Base-by-base conservation (phyloP, 257 asterid species). In the Marsdenia floribunda region DNA sequence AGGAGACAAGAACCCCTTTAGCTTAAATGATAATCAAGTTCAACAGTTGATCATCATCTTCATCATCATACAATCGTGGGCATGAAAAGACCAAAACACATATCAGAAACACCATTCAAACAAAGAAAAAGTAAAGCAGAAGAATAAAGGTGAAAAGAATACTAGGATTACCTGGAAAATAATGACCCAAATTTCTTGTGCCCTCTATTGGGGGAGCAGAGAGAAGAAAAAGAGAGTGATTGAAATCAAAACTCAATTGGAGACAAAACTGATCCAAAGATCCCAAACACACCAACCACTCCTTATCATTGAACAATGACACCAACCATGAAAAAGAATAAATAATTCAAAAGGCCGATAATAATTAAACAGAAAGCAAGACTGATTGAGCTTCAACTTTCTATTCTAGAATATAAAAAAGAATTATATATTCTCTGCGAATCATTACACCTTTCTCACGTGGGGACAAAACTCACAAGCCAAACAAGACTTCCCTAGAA, bases 231-330 rank as follows among this genome's bases (percentile, higher is more conserved):
- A 80, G 83, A 83, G 86, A 83, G 84, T 70, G 80, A 87, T 72
- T 80, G 90, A 78, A 83, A 82, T 77, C 76, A 73, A 47, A 78
- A 72, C 73, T 68, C 68, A 82, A 85, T 77, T 61, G 83, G 88
- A 82, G 90, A 85, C 89, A 88, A 82, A 84, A 80, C 79, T 83
- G 82, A 84, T 84, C 86, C 80, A 75, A 83, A 82, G 82, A 83
- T 82, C 87, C 86, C 79, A 73, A 78, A 67, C 80, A 73, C 78
- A 78, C 81, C 73, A 83, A 82, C 80, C 88, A 21, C 82, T 84
- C 88, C 92, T 87, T 75, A 87, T 88, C 89, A 90, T 88, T 87
- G 87, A 85, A 86, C 92, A 87, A 88, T 87, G 88, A 84, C 90
- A 86, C 90, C 94, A 84, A 88, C 90, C 77, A 69, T 29, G 63